A percentile compares a stretch with the other conserved stretches of the same genome.
phyloP scores from a whole-genome alignment of 208 protist species.

The Acanthamoeba divionensis region DNA sequence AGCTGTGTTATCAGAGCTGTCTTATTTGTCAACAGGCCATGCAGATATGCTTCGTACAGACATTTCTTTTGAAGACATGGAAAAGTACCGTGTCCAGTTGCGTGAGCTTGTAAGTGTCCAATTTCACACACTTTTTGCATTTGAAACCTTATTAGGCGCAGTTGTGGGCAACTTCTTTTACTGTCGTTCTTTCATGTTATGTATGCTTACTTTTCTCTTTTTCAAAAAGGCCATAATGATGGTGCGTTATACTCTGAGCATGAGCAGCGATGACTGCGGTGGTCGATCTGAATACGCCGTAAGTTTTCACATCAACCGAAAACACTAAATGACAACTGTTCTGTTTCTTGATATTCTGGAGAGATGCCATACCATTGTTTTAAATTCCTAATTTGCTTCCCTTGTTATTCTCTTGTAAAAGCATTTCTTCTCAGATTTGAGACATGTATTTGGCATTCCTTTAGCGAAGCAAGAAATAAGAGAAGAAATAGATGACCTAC shows the following conservation, averaged over 20 bases:
- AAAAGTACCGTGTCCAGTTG: not conserved
- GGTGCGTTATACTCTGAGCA: conserved; percentile 30
- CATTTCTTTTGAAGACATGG: conserved; percentile 9
- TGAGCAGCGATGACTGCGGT: conserved; percentile 51
- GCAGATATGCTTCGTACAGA: conserved; percentile 42
- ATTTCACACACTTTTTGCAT: too few relatives aligned
- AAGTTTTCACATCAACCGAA: not conserved
- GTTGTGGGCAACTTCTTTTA: not conserved
- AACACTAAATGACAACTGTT: too few relatives aligned
- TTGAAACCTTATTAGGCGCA: too few relatives aligned
- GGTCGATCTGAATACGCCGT: conserved; percentile 36
- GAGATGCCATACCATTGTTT: too few relatives aligned
- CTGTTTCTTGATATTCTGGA: too few relatives aligned
- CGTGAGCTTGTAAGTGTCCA: not conserved
- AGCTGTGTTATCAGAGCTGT: conserved; percentile 33
- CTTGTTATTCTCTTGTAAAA: not conserved
- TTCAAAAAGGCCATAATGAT: conserved; percentile 11
- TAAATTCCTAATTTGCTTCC: too few relatives aligned
- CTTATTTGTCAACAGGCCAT: not conserved
- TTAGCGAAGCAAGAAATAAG: conserved; percentile 32
- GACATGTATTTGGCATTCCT: conserved; percentile 4
- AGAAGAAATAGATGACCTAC: conserved; percentile 38
- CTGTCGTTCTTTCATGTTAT: not conserved
- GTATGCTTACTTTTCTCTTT: not conserved
- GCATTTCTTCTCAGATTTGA: conserved; percentile 21